A percentile compares a stretch with the other conserved stretches of the same genome.
Evolutionary conservation across 2,329 filamentous ascomycete species (phyloP).

Genomic region (Diaporthe batatas): DNA sequence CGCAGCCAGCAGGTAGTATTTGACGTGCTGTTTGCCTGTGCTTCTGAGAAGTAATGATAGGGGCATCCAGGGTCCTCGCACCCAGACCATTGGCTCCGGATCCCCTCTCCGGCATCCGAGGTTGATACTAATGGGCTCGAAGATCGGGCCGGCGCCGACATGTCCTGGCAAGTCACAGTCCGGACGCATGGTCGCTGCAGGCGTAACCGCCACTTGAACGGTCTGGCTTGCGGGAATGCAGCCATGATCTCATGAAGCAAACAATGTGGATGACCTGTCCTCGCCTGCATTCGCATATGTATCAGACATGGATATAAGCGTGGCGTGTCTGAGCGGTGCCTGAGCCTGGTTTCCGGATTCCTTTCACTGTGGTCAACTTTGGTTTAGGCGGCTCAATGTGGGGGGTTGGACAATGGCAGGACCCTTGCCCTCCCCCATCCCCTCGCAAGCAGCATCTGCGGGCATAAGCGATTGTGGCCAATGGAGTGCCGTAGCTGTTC

Average conservation of each 20-base stretch:
- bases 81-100: slow-evolving; percentile 31
- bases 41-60: slow-evolving; percentile 16
- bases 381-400: slow-evolving; percentile 34
- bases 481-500: slow-evolving; percentile 25
- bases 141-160: slow-evolving; percentile 27
- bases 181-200: slow-evolving; percentile 9
- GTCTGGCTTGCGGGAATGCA: slow-evolving; percentile 6
- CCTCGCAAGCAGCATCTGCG: slow-evolving; percentile 17
- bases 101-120: slow-evolving; percentile 20
- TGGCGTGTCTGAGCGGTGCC: slow-evolving; percentile 25
- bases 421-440: slow-evolving; percentile 36
- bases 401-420: slow-evolving; percentile 19
- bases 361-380: not conserved
- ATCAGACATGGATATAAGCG: slow-evolving; percentile 20
- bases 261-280: slow-evolving; percentile 13
- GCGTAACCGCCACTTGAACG: slow-evolving; percentile 22
- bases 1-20: slow-evolving; percentile 24
- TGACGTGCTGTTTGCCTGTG: slow-evolving; percentile 27
- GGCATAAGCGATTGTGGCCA: slow-evolving; percentile 15
- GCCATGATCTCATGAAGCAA: slow-evolving; percentile 19
- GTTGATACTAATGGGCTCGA: slow-evolving; percentile 14
- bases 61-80: not conserved
- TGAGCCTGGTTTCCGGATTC: slow-evolving; percentile 36
- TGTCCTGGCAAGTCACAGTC: slow-evolving; percentile 5
- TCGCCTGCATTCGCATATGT: slow-evolving; percentile 37